These are phyloP conservation scores for Penicillium tannophilum DNA, from an alignment of 495 filamentous ascomycete genomes.

Conservation along the genomic window DNA sequence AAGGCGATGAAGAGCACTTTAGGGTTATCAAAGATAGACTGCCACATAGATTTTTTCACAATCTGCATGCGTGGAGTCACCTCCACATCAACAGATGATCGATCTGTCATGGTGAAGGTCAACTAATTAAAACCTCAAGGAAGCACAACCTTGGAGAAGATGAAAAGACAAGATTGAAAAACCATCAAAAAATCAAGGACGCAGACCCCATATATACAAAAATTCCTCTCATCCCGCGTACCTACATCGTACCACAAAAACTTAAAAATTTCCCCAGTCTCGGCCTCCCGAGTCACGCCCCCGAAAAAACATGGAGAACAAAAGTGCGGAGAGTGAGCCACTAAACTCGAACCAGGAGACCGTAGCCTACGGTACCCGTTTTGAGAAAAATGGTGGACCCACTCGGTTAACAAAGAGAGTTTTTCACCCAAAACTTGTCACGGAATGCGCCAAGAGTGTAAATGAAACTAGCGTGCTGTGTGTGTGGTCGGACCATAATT, in stretches of 20 bases:
- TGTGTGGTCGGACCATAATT: background rate
- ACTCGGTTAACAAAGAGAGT: constrained; percentile 13
- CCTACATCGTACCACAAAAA: constrained; percentile 10
- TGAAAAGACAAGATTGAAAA: constrained; percentile 2
- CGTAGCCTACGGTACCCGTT: constrained; percentile 23
- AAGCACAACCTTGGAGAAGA: background rate
- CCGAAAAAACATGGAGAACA: constrained; percentile 22
- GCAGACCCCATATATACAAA: constrained; percentile 14
- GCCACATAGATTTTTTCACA: constrained; percentile 36
- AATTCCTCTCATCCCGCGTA: background rate
- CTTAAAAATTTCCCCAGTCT: constrained; percentile 22
- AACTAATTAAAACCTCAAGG: too few relatives aligned
- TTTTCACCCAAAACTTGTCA: background rate
- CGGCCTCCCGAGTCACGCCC: constrained; percentile 28
- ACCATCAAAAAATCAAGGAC: background rate
- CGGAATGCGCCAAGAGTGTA: background rate
- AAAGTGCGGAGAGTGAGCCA: constrained; percentile 20
- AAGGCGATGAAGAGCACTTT: constrained; percentile 47
- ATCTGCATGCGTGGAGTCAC: constrained; percentile 22
- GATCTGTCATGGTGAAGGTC: constrained; percentile 20
- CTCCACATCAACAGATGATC: constrained; percentile 24
- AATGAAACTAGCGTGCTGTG: background rate
- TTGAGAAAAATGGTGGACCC: constrained; percentile 12
- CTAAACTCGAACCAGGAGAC: constrained; percentile 10
- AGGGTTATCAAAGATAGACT: constrained; percentile 34